Conservation (phyloP, 2,329 filamentous ascomycete genomes). For the Xylaria multiplex region DNA sequence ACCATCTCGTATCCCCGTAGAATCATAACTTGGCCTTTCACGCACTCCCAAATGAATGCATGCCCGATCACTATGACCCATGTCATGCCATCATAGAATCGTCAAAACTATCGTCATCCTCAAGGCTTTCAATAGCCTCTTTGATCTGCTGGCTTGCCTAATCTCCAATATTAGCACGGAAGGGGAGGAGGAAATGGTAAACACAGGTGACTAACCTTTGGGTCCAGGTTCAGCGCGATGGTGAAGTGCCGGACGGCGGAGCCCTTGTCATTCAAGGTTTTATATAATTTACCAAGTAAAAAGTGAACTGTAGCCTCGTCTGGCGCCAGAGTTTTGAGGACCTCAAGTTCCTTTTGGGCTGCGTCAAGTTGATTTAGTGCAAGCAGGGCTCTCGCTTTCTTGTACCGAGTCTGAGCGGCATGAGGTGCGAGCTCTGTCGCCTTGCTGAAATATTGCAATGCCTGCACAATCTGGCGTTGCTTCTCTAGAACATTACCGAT, state of each 20-base stretch:
- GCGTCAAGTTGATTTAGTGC: conserved; percentile 75
- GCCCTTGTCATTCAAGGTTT: conserved; percentile 75
- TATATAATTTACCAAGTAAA: conserved; percentile 85
- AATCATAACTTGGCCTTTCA: conserved; percentile 24
- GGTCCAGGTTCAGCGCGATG: conserved; percentile 92
- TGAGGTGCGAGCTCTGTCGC: conserved; percentile 84
- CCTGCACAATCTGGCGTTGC: conserved; percentile 81
- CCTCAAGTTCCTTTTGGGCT: conserved; percentile 83
- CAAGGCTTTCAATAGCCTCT: conserved; percentile 92
- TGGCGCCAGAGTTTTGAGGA: conserved; percentile 90
- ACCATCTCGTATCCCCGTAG: conserved; percentile 28
- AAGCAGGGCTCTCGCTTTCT: conserved; percentile 89
- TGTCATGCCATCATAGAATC: conserved; percentile 70
- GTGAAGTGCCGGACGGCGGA: conserved; percentile 94
- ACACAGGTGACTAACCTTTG: conserved; percentile 73
- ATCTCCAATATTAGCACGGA: conserved; percentile 40
- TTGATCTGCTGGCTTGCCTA: conserved; percentile 95
- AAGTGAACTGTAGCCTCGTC: conserved; percentile 98
- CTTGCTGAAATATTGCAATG: conserved; percentile 81
- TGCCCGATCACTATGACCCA: conserved; percentile 40
- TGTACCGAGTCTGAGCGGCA: conserved; percentile 86
- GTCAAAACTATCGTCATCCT: conserved; percentile 78
- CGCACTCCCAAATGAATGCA: conserved; percentile 22
- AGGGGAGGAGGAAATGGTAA: not conserved
- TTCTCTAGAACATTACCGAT: conserved; percentile 92